Evolutionary conservation across 2,329 filamentous ascomycete species (phyloP), one percentile per base, ranked within the genome.

Genomic region (Botryotinia globosa): DNA sequence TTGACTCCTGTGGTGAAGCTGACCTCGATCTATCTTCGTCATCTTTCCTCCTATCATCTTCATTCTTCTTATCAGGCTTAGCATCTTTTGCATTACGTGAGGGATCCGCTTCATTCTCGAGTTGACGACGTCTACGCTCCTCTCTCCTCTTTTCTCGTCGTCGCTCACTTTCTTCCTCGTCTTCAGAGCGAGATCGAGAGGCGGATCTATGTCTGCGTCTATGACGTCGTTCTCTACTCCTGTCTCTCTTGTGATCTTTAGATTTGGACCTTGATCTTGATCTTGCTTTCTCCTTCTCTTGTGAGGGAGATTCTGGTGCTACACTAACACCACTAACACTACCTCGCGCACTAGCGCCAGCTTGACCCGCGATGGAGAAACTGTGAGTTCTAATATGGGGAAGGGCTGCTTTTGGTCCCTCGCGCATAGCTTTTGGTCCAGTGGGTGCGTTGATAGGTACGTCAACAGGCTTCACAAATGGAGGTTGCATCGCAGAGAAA

Each of bases 351-450:
- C 76, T 71, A 22, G 77, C 78, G 69, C 39, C 76, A 65, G 78
- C 78, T 72, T 80, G 79, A 66, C 80, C 81, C 69, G 80, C 78
- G 67, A 79, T 78, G 25, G 83, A 80, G 73, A 84, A 84, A 29
- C 81, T 76, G 68, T 78, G 74, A 39, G 74, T 78, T 74, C 89
- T 85, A 81, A 90, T 81, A 78, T 92, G 88, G 76, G 90, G 87
- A 70, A 92, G 87, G 77, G 92, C 93, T 73, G 91, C 94, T 81
- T 97, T 97, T 69, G 93, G 92, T 18, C 94, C 85, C 82, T 96
- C 92, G 75, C 95, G 89, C 93, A 98, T 97, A 29, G 96, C 96
- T 83, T 96, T 94, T 65, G 96, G 96, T 16, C 94, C 96, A 71
- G 92, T 97, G 42, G 96, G 96, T 42, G 96, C 96, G 83, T 87